Evolutionary conservation across 768 basidiomycete genomes (phyloP).

Genomic region (Lepiota venenata): DNA sequence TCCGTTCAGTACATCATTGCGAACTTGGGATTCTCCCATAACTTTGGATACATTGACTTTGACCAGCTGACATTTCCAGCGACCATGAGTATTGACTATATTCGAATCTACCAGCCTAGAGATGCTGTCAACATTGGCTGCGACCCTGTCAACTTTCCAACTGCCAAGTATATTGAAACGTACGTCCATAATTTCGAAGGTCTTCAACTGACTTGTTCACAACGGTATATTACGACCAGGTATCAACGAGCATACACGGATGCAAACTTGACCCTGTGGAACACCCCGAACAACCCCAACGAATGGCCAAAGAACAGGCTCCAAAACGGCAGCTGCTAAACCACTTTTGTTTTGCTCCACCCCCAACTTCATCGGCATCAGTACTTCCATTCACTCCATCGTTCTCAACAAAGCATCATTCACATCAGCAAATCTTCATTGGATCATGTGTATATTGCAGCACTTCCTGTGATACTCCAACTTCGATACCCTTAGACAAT

Average conservation of each 20-base stretch:
- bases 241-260: conserved; percentile 39
- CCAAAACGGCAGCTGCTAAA: conserved; percentile 11
- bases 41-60: conserved; percentile 66
- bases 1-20: conserved; percentile 57
- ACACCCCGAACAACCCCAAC: conserved; percentile 26
- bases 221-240: conserved; percentile 15
- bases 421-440: conserved; percentile 2
- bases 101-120: conserved; percentile 68
- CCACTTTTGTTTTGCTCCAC: no score
- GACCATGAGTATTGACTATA: conserved; percentile 74
- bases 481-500: not conserved
- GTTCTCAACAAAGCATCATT: not conserved
- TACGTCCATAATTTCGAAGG: conserved; percentile 28
- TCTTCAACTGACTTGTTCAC: not conserved
- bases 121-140: conserved; percentile 55
- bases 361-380: not conserved
- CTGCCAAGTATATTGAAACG: conserved; percentile 70
- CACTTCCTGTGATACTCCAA: not conserved
- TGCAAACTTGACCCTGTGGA: conserved; percentile 39
- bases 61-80: conserved; percentile 49
- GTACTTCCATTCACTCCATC: not conserved
- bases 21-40: conserved; percentile 66
- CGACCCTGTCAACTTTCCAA: conserved; percentile 73
- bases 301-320: conserved; percentile 38
- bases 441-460: not conserved